These are phyloP conservation scores for Wickerhamomyces chaumierensis DNA, from an alignment of 805 yeast species.

Conservation along the genomic window DNA sequence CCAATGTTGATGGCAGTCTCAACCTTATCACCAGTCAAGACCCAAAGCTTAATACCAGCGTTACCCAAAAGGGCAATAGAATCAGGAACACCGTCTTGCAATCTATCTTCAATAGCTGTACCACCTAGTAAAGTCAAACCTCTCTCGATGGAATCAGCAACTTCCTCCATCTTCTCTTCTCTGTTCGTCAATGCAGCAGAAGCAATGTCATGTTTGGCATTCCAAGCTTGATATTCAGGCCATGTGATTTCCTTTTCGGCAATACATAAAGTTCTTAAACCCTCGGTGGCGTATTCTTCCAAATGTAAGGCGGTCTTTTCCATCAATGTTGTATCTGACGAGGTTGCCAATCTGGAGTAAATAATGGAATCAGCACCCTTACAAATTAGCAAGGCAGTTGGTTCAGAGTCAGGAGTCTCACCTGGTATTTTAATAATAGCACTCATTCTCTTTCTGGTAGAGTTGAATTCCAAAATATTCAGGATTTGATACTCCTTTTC, in stretches of 20 bases:
- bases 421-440: slow-evolving; percentile 63
- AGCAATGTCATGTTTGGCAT: slow-evolving; percentile 48
- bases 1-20: slow-evolving; percentile 86
- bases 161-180: slow-evolving; percentile 63
- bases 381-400: slow-evolving; percentile 57
- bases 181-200: slow-evolving; percentile 52
- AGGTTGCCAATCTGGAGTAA: slow-evolving; percentile 48
- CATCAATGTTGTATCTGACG: slow-evolving; percentile 35
- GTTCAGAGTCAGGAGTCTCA: slow-evolving; percentile 30
- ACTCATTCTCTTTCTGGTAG: slow-evolving; percentile 84
- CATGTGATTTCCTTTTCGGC: slow-evolving; percentile 59
- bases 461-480: slow-evolving; percentile 67
- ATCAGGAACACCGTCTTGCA: slow-evolving; percentile 83
- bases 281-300: slow-evolving; percentile 75
- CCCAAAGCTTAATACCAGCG: slow-evolving; percentile 83
- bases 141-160: slow-evolving; percentile 63
- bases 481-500: slow-evolving; percentile 61
- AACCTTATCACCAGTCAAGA: slow-evolving; percentile 79
- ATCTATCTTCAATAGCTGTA: slow-evolving; percentile 77
- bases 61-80: slow-evolving; percentile 56
- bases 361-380: slow-evolving; percentile 83
- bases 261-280: slow-evolving; percentile 71
- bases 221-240: slow-evolving; percentile 56
- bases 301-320: slow-evolving; percentile 60
- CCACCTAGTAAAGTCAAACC: slow-evolving; percentile 64